Conservation (phyloP, 805 yeast genomes). For the Saccharomycopsis schoenii region DNA sequence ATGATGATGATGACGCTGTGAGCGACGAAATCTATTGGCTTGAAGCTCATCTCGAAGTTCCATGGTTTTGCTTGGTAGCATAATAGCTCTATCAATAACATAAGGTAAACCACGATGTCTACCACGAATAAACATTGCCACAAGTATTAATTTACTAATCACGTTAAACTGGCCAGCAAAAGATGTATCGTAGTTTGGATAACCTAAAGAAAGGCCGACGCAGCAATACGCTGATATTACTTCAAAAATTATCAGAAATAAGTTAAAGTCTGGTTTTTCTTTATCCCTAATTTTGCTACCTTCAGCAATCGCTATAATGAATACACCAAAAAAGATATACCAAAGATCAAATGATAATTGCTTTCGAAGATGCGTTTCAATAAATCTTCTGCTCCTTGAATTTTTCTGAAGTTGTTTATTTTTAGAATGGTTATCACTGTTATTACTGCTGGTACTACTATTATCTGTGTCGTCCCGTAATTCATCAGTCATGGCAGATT, state of each 20-base stretch:
- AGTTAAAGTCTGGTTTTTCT: slow-evolving; percentile 41
- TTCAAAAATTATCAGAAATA: slow-evolving; percentile 75
- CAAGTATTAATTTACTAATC: slow-evolving; percentile 72
- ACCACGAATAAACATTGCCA: slow-evolving; percentile 89
- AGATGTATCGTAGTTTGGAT: slow-evolving; percentile 56
- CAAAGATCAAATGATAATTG: slow-evolving; percentile 92
- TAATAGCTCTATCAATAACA: slow-evolving; percentile 85
- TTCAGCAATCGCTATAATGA: slow-evolving; percentile 81
- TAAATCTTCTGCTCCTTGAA: slow-evolving; percentile 41
- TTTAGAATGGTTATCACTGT: slow-evolving; percentile 1
- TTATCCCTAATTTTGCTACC: slow-evolving; percentile 45
- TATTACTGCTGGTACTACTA: too few species aligned
- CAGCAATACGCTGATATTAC: slow-evolving; percentile 94
- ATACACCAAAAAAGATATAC: slow-evolving; percentile 81
- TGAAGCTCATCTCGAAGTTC: slow-evolving; percentile 51
- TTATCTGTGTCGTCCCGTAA: slow-evolving; percentile 2
- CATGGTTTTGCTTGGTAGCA: slow-evolving; percentile 66
- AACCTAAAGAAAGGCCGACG: slow-evolving; percentile 87
- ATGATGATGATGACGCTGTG: not conserved
- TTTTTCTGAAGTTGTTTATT: slow-evolving; percentile 1
- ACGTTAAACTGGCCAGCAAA: slow-evolving; percentile 62
- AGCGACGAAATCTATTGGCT: slow-evolving; percentile 31
- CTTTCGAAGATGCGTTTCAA: slow-evolving; percentile 80
- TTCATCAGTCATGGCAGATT: not conserved
- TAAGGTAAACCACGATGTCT: slow-evolving; percentile 95